These are phyloP conservation scores for Aurantiochytrium sp. DNA, from an alignment of 108 stramenopile genomes.

Conservation along the genomic window DNA sequence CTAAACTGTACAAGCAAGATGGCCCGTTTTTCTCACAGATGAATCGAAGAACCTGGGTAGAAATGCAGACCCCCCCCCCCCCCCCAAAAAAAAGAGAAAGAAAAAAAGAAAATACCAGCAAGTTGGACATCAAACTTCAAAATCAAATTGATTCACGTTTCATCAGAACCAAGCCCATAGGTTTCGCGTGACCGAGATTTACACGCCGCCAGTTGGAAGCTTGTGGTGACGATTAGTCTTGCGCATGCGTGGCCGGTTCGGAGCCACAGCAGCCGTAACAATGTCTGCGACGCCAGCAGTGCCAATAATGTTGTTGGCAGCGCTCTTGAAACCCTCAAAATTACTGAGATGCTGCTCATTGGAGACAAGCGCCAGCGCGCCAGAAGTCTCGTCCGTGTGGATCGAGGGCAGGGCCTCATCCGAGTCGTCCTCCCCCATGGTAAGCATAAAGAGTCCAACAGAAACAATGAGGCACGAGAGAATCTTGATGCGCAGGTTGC, in stretches of 20 bases:
- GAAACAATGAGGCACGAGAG: conserved; percentile 3
- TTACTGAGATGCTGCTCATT: neutral
- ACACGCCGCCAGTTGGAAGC: too few relatives aligned
- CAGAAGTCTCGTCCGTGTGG: neutral
- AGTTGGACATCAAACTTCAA: too few relatives aligned
- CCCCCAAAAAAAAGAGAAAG: too few relatives aligned
- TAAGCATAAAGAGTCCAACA: neutral
- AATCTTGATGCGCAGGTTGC: neutral
- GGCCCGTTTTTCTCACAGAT: too few relatives aligned
- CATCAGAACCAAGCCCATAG: too few relatives aligned
- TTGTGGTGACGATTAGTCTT: neutral
- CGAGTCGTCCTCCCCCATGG: neutral
- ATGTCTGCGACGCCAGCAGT: neutral
- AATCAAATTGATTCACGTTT: too few relatives aligned
- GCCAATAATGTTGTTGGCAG: neutral
- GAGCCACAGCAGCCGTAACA: neutral
- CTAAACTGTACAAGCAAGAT: too few relatives aligned
- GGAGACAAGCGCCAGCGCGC: neutral
- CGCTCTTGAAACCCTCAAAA: neutral
- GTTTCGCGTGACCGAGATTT: too few relatives aligned
- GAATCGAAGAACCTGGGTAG: too few relatives aligned
- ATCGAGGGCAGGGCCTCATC: neutral
- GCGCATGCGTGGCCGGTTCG: neutral
- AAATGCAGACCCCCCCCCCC: too few relatives aligned
- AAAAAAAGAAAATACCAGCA: too few relatives aligned